Base-by-base conservation (phyloP, 352 stramenopile genomes). In the Phytopythium mirpurense region DNA sequence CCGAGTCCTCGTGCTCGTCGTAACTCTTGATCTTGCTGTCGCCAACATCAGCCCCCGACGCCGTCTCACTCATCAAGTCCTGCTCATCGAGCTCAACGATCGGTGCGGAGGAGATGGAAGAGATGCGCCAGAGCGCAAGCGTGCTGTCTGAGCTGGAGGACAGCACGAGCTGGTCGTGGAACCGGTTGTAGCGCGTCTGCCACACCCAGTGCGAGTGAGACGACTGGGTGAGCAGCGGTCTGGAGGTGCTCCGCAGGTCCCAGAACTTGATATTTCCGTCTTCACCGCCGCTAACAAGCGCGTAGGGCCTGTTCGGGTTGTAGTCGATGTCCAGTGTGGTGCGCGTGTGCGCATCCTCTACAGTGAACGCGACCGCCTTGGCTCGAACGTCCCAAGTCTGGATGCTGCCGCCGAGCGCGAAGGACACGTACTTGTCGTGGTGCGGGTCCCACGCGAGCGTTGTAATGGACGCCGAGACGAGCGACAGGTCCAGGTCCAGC, bases 251-350 rank as follows among this genome's bases (percentile, higher is more conserved):
- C 16, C 97, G 92, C 57, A 98, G 68, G 77, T 99, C 97, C 96
- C 96, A 99, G 65, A 99, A 99, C 62, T 98, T 98, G 21, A 99
- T 67, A 41, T 94, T 75, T 19, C 93, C 88, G 68, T 99, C 96
- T 44, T 98, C 90, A 9, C 95, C 96, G 6, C 84, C 76, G 46
- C 88, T 98, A 1, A 83, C 81, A 15, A 99, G 48, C 21, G 87
- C 82, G 54, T 95, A 90, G 0, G 96, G 95, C 67, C 98, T 97
- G 74, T 99, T 98, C n/a, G 93, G 97, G 74, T 99, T 99, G 70
- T 98, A 99, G 73, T 98, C 92, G 14, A 99, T 61, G 66, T 97
- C 90, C 3, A 88, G 43, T 9, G 74, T 70, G n/a, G 68, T 70
- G 19, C 60, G 67, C 6, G 72, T 37, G 54, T 93, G 82, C 61